Evolutionary conservation across 768 basidiomycete genomes (phyloP).

Genomic region (Auricularia sp.): DNA sequence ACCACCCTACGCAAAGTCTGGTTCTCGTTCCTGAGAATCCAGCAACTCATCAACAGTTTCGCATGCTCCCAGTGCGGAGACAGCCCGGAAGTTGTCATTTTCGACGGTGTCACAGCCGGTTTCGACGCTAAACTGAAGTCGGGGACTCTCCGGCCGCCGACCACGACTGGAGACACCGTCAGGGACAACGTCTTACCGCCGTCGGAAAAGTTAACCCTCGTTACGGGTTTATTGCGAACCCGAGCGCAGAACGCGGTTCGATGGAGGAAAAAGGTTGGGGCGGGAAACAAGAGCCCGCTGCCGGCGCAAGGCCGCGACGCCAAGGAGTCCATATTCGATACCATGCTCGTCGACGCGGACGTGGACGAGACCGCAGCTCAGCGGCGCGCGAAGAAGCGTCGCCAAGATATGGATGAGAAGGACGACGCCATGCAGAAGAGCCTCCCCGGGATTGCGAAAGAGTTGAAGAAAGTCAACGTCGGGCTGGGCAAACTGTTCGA

Average conservation of each 20-base stretch:
- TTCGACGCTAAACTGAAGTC: neutral
- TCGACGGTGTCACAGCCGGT: constrained; percentile 6
- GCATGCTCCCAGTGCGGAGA: constrained; percentile 10
- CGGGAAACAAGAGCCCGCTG: neutral
- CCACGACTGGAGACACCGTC: neutral
- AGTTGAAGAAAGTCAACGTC: neutral
- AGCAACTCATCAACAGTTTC: constrained; percentile 7
- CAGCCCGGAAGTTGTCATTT: constrained; percentile 9
- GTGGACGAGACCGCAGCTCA: neutral
- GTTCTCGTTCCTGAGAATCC: constrained; percentile 11
- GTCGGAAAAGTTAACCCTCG: neutral
- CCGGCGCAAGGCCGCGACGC: neutral
- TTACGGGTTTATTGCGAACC: neutral
- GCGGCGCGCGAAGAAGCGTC: neutral
- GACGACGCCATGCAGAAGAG: neutral
- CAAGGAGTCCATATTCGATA: neutral
- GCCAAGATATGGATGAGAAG: neutral
- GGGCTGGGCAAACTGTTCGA: neutral
- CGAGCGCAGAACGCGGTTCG: neutral
- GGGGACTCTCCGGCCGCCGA: neutral
- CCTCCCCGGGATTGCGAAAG: neutral
- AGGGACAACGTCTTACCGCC: neutral
- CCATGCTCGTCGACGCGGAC: neutral
- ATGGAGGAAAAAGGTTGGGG: neutral
- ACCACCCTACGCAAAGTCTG: constrained; percentile 11